Percentiles rank a stretch among this genome's conserved stretches.
These are phyloP conservation scores for Alternaria solani DNA, from an alignment of 2,329 filamentous ascomycete genomes.

Conservation along the genomic window DNA sequence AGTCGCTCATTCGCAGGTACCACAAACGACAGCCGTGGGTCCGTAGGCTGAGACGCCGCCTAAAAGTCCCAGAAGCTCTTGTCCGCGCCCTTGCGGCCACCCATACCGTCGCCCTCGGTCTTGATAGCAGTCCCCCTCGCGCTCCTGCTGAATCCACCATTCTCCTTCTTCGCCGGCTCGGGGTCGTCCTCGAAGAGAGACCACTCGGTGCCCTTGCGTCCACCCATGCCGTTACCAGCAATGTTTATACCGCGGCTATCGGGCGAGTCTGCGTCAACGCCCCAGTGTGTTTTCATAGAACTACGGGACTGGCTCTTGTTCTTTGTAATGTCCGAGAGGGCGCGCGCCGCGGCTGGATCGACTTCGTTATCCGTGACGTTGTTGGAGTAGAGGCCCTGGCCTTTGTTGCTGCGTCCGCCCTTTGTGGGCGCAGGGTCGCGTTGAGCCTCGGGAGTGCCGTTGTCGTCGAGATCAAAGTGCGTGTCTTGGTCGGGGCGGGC, in stretches of 20 bases:
- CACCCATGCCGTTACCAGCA: conserved; percentile 53
- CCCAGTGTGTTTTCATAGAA: conserved; percentile 58
- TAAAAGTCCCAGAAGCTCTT: conserved; percentile 45
- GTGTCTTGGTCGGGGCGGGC: conserved; percentile 80
- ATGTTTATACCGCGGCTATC: conserved; percentile 47
- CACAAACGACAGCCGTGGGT: conserved; percentile 1
- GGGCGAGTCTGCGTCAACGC: conserved; percentile 40
- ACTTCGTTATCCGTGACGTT: conserved; percentile 67
- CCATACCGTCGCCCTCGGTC: conserved; percentile 52
- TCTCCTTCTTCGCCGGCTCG: conserved; percentile 40
- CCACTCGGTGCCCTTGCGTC: conserved; percentile 52
- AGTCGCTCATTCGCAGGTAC: not conserved
- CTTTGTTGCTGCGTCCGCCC: conserved; percentile 68
- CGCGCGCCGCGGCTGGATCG: conserved; percentile 48
- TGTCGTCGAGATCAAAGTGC: conserved; percentile 86
- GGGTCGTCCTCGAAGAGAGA: conserved; percentile 46
- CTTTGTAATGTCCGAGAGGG: conserved; percentile 74
- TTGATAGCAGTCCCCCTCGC: conserved; percentile 43
- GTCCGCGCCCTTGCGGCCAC: conserved; percentile 46
- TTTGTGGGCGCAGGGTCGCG: conserved; percentile 50
- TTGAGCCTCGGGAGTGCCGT: conserved; percentile 67
- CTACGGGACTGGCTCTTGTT: conserved; percentile 67
- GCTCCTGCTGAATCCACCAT: conserved; percentile 6
- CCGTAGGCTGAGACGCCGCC: not conserved
- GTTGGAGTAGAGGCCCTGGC: conserved; percentile 78